Conservation (phyloP, 148 eudicot genomes). For the Drosera capensis region DNA sequence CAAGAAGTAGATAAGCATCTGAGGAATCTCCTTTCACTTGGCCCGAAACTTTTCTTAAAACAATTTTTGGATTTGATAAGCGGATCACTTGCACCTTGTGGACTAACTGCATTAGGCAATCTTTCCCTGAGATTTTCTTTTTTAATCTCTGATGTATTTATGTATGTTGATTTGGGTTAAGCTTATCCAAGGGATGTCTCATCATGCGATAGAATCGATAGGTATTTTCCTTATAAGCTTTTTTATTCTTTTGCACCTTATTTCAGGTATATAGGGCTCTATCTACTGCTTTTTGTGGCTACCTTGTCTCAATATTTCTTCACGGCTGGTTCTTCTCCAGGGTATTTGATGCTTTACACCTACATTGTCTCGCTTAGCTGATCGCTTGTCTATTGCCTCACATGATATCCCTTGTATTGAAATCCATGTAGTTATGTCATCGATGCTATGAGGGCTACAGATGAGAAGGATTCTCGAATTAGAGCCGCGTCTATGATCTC, state of each 20-base stretch:
- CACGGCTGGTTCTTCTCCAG: slow-evolving; percentile 81
- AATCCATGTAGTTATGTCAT: slow-evolving; percentile 44
- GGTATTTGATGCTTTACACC: slow-evolving; percentile 23
- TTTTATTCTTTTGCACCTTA: not conserved
- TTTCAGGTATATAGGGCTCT: slow-evolving; percentile 52
- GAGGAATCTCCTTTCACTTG: too few relatives aligned
- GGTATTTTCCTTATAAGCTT: not conserved
- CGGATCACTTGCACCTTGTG: too few relatives aligned
- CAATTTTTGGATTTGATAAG: too few relatives aligned
- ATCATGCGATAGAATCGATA: too few relatives aligned
- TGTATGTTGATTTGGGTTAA: not conserved
- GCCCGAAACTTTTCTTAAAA: too few relatives aligned
- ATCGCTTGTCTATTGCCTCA: not conserved
- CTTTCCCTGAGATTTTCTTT: too few relatives aligned
- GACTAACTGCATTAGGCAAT: too few relatives aligned
- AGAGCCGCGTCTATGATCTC: slow-evolving; percentile 27
- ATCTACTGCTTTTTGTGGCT: slow-evolving; percentile 45
- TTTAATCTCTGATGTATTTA: not conserved
- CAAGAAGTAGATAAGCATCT: too few relatives aligned
- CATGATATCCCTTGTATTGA: not conserved
- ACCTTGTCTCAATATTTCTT: slow-evolving; percentile 74
- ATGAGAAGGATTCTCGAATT: slow-evolving; percentile 33
- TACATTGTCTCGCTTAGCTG: not conserved
- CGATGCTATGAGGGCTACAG: slow-evolving; percentile 69
- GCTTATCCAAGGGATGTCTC: too few relatives aligned